These are phyloP conservation scores for Nakataea oryzae DNA, from an alignment of 2,329 filamentous ascomycete genomes.

Conservation along the genomic window DNA sequence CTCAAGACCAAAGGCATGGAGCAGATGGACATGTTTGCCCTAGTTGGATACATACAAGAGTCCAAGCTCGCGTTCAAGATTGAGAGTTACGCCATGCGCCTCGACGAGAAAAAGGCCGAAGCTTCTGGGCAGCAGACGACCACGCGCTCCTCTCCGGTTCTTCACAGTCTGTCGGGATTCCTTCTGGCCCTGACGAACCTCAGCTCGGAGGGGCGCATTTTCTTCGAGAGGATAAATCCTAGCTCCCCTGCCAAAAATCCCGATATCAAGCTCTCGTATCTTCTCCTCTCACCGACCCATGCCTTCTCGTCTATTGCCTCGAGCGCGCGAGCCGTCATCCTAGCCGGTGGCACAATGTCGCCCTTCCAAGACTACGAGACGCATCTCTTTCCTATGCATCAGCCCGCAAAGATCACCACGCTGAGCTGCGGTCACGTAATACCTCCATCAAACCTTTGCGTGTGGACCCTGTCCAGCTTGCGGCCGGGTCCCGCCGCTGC, in stretches of 20 bases:
- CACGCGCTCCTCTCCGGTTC: slow-evolving; percentile 42
- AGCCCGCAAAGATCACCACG: slow-evolving; percentile 55
- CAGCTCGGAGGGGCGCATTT: slow-evolving; percentile 58
- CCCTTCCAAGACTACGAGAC: slow-evolving; percentile 84
- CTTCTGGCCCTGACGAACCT: slow-evolving; percentile 79
- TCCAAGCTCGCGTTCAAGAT: slow-evolving; percentile 93
- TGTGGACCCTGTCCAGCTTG: slow-evolving; percentile 53
- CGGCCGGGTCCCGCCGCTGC: slow-evolving; percentile 17
- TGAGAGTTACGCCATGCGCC: slow-evolving; percentile 69
- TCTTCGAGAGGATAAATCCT: slow-evolving; percentile 39
- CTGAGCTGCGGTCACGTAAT: slow-evolving; percentile 95
- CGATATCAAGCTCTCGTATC: slow-evolving; percentile 63
- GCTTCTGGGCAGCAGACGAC: slow-evolving; percentile 15
- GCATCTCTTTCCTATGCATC: slow-evolving; percentile 73
- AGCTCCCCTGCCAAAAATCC: slow-evolving; percentile 7
- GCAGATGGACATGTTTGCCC: slow-evolving; percentile 87
- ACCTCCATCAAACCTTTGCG: slow-evolving; percentile 68
- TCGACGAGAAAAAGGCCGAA: slow-evolving; percentile 34
- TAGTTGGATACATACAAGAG: slow-evolving; percentile 78
- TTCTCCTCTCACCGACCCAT: slow-evolving; percentile 82
- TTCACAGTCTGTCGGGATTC: slow-evolving; percentile 50
- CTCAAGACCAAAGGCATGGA: slow-evolving; percentile 80
- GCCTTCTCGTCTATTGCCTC: slow-evolving; percentile 84
- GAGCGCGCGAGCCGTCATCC: slow-evolving; percentile 73
- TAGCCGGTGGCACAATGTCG: slow-evolving; percentile 96